Evolutionary conservation across 23 red algal species (phyloP).

Genomic region (Gracilaria domingensis): DNA sequence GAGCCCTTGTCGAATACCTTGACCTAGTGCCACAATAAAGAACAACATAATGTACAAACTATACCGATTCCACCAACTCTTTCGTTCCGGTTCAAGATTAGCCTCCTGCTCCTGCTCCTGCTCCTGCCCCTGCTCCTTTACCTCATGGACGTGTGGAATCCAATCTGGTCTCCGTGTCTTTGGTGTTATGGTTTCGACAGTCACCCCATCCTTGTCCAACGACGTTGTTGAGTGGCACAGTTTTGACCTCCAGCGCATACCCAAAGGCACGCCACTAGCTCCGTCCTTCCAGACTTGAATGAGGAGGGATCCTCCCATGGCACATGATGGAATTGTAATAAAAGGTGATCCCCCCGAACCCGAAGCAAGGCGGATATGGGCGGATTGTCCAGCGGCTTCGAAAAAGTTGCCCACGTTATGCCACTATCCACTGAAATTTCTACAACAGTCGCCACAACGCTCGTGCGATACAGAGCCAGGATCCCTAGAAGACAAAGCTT

Average conservation of each 20-base stretch:
- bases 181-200: neutral
- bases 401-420: slow-evolving; percentile 22
- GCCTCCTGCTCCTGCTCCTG: neutral
- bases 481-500: neutral
- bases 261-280: neutral
- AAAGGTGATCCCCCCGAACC: slow-evolving; percentile 22
- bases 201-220: slow-evolving; percentile 1
- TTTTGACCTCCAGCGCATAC: slow-evolving; percentile 21
- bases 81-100: neutral
- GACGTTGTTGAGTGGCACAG: neutral
- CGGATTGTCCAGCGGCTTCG: neutral
- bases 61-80: slow-evolving; percentile 43
- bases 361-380: neutral
- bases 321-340: slow-evolving; percentile 10
- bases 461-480: neutral
- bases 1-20: slow-evolving; percentile 58
- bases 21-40: slow-evolving; percentile 49
- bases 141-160: neutral
- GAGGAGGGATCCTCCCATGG: slow-evolving; percentile 3
- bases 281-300: slow-evolving; percentile 40
- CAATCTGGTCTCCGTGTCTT: slow-evolving; percentile 16
- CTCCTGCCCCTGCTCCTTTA: neutral
- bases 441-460: neutral
- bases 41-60: slow-evolving; percentile 67
- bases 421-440: slow-evolving; percentile 32